Percentiles rank a stretch among this genome's conserved stretches.
Evolutionary conservation across 148 eudicot species (phyloP).

Genomic region (Heliamphora exappendiculata): DNA sequence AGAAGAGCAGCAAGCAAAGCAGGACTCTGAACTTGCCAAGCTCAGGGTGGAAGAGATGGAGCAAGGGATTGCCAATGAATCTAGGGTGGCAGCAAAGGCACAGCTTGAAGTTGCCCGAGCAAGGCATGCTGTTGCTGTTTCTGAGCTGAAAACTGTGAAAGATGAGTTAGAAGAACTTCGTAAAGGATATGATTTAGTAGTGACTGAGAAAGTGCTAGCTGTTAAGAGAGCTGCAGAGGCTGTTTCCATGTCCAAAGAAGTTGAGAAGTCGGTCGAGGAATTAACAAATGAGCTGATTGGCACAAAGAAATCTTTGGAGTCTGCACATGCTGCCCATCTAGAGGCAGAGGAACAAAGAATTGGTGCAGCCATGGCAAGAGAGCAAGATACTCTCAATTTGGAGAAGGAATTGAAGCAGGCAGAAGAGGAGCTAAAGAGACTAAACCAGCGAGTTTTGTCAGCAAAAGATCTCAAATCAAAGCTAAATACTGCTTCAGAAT

Average conservation of each 20-base stretch:
- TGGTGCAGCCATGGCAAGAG: constrained; percentile 86
- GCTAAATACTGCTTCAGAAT: constrained; percentile 45
- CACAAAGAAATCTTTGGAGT: constrained; percentile 69
- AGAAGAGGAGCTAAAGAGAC: constrained; percentile 66
- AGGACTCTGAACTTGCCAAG: constrained; percentile 85
- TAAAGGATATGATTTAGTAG: constrained; percentile 47
- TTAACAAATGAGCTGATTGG: constrained; percentile 77
- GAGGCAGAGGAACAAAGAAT: constrained; percentile 95
- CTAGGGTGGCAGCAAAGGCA: constrained; percentile 86
- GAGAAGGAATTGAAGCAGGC: constrained; percentile 79
- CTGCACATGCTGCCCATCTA: constrained; percentile 80
- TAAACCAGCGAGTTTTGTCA: constrained; percentile 51
- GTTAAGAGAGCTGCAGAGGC: constrained; percentile 73
- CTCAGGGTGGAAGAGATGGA: constrained; percentile 90
- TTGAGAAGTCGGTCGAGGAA: constrained; percentile 85
- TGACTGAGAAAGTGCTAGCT: constrained; percentile 61
- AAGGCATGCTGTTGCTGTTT: constrained; percentile 56
- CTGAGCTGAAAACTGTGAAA: constrained; percentile 55
- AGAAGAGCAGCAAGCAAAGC: constrained; percentile 89
- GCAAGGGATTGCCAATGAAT: constrained; percentile 84
- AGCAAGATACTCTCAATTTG: constrained; percentile 73
- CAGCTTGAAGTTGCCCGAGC: constrained; percentile 87
- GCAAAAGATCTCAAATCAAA: constrained; percentile 68
- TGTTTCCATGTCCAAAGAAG: constrained; percentile 51
- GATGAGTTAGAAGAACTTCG: constrained; percentile 45